Base-by-base conservation (phyloP, 768 basidiomycete species). In the Calocybe indica region DNA sequence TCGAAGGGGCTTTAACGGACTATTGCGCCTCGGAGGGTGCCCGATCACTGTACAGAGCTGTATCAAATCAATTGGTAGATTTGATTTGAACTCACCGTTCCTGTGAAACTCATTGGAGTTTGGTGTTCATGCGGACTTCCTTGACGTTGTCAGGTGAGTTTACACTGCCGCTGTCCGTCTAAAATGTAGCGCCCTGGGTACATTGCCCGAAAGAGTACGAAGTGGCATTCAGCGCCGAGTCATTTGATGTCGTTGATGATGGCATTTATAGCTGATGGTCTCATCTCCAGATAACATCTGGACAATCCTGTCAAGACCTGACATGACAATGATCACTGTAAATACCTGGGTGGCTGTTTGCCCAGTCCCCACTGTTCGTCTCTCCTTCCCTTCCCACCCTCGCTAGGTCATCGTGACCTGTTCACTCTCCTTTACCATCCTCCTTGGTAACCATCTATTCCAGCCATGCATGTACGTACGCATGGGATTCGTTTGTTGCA, bases 21-120 rank as follows among this genome's bases (percentile, higher is more conserved):
- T 89, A 88, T 57, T 69, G 77, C 45, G 74, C 80, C 9, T 69
- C 74, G 12, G 89, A 91, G 63, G 89, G 88, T 48, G 87, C 83
- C 40, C 73, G 88, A 52, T 89, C 87, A 22, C 63, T 91, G 56
- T 82, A 88, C 56, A 79, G 88, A 61, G 85, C 83, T 60, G 76
- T 90, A 59, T 88, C 88, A 39, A 80, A 78, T 52, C 78, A 81
- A 60, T 63, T 90, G 62, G 66, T 85, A 58, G 83, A 88, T 66
- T 68, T 68, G 55, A 67, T 81, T 53, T 76, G 57, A 68, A 22
- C 22, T 22, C 22, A 4, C 22, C 22, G 22, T 22, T 22, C 22
- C 22, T 22, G 22, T 22, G 22, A 22, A 22, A 22, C 22, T 22
- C 22, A 22, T 22, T 4, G 22, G 22, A 22, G 22, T 22, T 22